Conservation (phyloP, 2,329 filamentous ascomycete genomes). For the Penicillium sp. region DNA sequence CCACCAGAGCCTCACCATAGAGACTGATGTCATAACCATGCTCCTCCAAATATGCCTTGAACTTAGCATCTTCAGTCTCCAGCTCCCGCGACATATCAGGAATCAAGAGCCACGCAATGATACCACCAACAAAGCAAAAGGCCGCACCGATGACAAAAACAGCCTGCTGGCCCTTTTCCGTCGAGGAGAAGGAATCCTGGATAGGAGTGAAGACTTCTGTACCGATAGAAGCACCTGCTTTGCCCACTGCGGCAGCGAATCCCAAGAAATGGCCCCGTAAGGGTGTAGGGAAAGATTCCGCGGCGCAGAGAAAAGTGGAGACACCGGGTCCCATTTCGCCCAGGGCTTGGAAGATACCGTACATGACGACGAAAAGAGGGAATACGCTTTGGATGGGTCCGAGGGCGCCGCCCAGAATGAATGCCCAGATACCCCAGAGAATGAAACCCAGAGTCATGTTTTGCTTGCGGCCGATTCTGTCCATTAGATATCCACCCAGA, state of each 20-base stretch:
- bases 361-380: constrained; percentile 57
- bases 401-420: constrained; percentile 56
- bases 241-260: constrained; percentile 53
- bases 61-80: constrained; percentile 51
- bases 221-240: constrained; percentile 56
- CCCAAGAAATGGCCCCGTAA: constrained; percentile 57
- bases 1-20: constrained; percentile 11
- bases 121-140: constrained; percentile 53
- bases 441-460: constrained; percentile 58
- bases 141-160: constrained; percentile 58
- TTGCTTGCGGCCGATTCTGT: constrained; percentile 54
- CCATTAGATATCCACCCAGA: constrained; percentile 53
- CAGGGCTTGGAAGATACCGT: constrained; percentile 55
- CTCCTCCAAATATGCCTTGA: constrained; percentile 51
- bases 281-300: constrained; percentile 56
- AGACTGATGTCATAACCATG: constrained; percentile 44
- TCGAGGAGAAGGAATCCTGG: constrained; percentile 48
- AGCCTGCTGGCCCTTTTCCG: constrained; percentile 52
- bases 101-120: constrained; percentile 52
- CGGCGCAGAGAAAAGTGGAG: constrained; percentile 42
- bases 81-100: constrained; percentile 49
- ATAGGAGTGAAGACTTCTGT: constrained; percentile 59
- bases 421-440: constrained; percentile 52
- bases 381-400: constrained; percentile 51
- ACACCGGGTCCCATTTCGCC: constrained; percentile 58